Base-by-base conservation (phyloP, 805 yeast genomes). In the Cephaloascus fragrans region DNA sequence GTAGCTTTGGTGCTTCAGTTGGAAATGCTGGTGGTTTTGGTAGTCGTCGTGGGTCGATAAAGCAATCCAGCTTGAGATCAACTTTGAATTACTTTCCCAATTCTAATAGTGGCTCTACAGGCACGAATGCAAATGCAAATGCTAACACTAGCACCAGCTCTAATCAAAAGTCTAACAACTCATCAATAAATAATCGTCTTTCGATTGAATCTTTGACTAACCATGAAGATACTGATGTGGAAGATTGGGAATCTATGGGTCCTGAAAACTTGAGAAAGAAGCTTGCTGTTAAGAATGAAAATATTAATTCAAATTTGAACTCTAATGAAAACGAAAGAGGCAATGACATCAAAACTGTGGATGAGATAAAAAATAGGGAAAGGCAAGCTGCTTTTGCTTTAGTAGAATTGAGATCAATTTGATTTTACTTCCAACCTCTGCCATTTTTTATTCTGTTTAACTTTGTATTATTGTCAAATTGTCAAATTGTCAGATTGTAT, bases 201-300 rank as follows among this genome's bases (percentile, higher is more conserved):
- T n/a, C 23, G 39, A 3, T 38, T 29, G 23, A 15, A 9, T 23
- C 28, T 8, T n/a, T n/a, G n/a, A 12, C 12, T 35, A 49, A 50
- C 18, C 64, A 58, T 38, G 71, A 79, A 34, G 95, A 86, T 51
- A 90, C 98, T 0, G 98, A 90, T 57, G 97, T 90, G 53, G 98
- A 90, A 59, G 97, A 90, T 59, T 90, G 98, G 98, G 83, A 80
- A 44, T 63, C 87, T 0, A 81, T 89, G 39, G 97, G 97, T 1
- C 88, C 96, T 0, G 80, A 74, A 31, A 64, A 75, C 34, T 62
- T 87, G 40, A 63, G 84, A 35, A 61, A 50, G 43, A 47, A 54
- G 14, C 34, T 39, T 40, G 38, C 35, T 39, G 35, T 37, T 40
- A 12, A 34, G 31, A 15, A 40, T 41, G 4, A 35, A 51, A 19